Evolutionary conservation across 331 rosid species (phyloP).

Genomic region (Stylosanthes scabra): DNA sequence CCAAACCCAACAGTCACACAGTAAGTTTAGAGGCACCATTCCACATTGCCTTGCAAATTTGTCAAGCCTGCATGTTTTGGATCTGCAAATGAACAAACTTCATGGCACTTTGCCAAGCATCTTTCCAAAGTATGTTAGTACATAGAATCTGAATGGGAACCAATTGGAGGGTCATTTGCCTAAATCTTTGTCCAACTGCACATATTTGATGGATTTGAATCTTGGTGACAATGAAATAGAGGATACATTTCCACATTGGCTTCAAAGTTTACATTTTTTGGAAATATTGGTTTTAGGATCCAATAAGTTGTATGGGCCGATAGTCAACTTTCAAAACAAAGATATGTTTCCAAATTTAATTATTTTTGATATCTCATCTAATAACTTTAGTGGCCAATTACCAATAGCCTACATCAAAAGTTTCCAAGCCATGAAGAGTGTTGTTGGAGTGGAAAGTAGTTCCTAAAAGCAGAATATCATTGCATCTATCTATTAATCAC

Average conservation of each 20-base stretch:
- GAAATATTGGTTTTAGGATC: slow-evolving; percentile 35
- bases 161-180: slow-evolving; percentile 37
- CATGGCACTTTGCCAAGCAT: slow-evolving; percentile 8
- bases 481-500: too few relatives aligned
- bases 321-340: not conserved
- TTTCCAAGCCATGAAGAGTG: not conserved
- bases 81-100: slow-evolving; percentile 27
- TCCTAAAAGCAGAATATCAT: too few relatives aligned
- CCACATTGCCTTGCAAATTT: slow-evolving; percentile 13
- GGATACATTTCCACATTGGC: slow-evolving; percentile 38
- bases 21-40: too few relatives aligned
- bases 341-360: not conserved
- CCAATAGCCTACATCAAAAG: not conserved
- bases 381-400: slow-evolving; percentile 1
- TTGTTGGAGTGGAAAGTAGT: not conserved
- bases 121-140: not conserved
- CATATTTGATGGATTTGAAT: not conserved
- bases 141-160: slow-evolving; percentile 31
- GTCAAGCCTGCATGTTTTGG: not conserved
- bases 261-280: slow-evolving; percentile 5
- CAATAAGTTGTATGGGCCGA: not conserved
- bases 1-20: too few relatives aligned
- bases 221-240: slow-evolving; percentile 35
- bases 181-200: slow-evolving; percentile 27
- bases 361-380: slow-evolving; percentile 11